phyloP scores from a whole-genome alignment of 148 eudicot species.

The Rhododendron ferrugineum region DNA sequence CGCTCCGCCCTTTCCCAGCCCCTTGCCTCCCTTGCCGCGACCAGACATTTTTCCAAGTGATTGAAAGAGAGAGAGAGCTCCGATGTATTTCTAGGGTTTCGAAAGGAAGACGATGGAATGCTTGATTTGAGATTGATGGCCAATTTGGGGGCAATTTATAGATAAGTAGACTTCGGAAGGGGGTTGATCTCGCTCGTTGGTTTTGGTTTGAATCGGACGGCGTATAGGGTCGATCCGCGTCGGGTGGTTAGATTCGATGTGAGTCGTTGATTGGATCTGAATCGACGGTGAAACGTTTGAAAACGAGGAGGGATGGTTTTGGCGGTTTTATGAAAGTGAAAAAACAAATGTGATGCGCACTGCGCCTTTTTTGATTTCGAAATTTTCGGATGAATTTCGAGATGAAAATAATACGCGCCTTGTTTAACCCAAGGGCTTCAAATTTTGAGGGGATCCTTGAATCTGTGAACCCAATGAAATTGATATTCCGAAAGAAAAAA shows the following conservation, averaged over 20 bases:
- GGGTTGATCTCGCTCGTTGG: neutral
- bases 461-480: too few species aligned
- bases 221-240: conserved; percentile 14
- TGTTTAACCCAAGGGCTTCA: too few species aligned
- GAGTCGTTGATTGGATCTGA: conserved; percentile 1
- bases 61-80: neutral
- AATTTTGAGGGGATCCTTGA: too few species aligned
- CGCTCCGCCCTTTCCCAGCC: conserved; percentile 47
- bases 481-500: too few species aligned
- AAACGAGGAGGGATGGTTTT: neutral
- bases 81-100: neutral
- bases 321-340: neutral
- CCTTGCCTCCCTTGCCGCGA: conserved; percentile 49
- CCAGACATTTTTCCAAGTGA: conserved; percentile 29
- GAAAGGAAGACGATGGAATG: neutral
- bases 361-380: neutral
- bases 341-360: neutral
- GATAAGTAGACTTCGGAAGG: neutral
- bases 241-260: neutral
- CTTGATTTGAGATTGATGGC: neutral
- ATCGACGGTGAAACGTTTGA: conserved; percentile 10
- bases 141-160: neutral
- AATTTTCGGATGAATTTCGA: neutral
- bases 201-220: conserved; percentile 15
- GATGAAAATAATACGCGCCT: neutral